A percentile compares a stretch with the other conserved stretches of the same genome.
Conservation (phyloP, 2,329 filamentous ascomycete species). For the Talaromyces sp. region DNA sequence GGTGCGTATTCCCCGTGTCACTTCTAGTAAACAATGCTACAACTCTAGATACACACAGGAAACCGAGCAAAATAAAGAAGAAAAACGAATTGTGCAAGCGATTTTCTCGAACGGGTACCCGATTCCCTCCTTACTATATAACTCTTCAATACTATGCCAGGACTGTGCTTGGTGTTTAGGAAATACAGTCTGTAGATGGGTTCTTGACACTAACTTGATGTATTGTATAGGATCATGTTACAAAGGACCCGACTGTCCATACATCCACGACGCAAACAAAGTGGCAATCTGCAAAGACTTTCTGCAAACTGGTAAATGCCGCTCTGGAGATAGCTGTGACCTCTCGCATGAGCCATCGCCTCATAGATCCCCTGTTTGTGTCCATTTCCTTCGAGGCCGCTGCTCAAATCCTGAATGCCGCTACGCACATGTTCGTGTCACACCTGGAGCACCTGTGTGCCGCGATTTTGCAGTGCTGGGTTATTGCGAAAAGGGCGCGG, state of each 20-base stretch:
- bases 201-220: conserved; percentile 28
- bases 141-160: conserved; percentile 31
- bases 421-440: conserved; percentile 79
- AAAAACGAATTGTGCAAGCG: conserved; percentile 69
- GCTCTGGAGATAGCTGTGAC: conserved; percentile 74
- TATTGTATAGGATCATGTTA: conserved; percentile 69
- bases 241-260: conserved; percentile 75
- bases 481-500: conserved; percentile 78
- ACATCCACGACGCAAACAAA: conserved; percentile 77
- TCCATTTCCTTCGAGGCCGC: conserved; percentile 85
- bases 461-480: conserved; percentile 78
- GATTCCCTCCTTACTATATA: conserved; percentile 27
- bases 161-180: conserved; percentile 46
- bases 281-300: conserved; percentile 88
- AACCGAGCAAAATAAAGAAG: conserved; percentile 58
- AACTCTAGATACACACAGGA: conserved; percentile 27
- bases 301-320: conserved; percentile 73
- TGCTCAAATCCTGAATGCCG: conserved; percentile 83
- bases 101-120: conserved; percentile 55
- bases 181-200: conserved; percentile 10
- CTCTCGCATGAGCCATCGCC: conserved; percentile 82
- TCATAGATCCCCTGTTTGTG: conserved; percentile 79
- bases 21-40: conserved; percentile 4
- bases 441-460: conserved; percentile 75
- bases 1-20: conserved; percentile 53